Evolutionary conservation across 169 alveolate species (phyloP), one percentile per base, ranked within the genome.

Genomic region (Plasmodium ovale): DNA sequence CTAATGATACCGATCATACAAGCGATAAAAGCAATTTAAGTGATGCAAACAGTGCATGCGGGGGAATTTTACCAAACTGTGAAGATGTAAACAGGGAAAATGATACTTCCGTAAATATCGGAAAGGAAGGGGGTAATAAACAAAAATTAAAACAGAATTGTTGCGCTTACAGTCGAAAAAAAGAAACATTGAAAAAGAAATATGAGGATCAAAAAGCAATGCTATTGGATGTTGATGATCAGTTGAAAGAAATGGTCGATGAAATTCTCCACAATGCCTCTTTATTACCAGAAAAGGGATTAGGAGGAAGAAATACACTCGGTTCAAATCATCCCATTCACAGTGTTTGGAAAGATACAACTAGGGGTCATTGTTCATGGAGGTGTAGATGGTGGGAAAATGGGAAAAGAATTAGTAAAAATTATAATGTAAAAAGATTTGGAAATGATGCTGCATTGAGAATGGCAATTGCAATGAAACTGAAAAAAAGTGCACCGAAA

Each of bases 301-400:
- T 92, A 25, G 77, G 73, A 44, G 96, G 95, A 10, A 93, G 92
- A 62, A 87, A 89, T 87, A 67, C 96, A 25, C 68, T 93, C 14
- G 96, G 92, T 85, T 73, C 62, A 44, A 89, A 92, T 72, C 96
- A 93, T 51, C 96, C 96, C 19, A 93, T 93, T 14, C 96, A 93
- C 68, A 92, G 96, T 33, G 96, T 93, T 14, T 93, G 96, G 96
- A 64, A 93, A 35, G 96, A 93, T 67, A 73, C 93, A 19, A 88
- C 90, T 67, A 62, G 96, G 37, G 96, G 96, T 7, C 94, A 93
- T 87, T 93, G 93, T 79, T 87, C 94, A 42, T 93, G 96, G 96
- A 72, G 96, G 39, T 93, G 96, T 39, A 59, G 96, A 42, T 93
- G 96, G 96, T 93, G 96, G 96, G 95, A 93, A 82, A 93, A 93